phyloP scores from a whole-genome alignment of 441 rosid genomes.

The Corymbia calophylla region DNA sequence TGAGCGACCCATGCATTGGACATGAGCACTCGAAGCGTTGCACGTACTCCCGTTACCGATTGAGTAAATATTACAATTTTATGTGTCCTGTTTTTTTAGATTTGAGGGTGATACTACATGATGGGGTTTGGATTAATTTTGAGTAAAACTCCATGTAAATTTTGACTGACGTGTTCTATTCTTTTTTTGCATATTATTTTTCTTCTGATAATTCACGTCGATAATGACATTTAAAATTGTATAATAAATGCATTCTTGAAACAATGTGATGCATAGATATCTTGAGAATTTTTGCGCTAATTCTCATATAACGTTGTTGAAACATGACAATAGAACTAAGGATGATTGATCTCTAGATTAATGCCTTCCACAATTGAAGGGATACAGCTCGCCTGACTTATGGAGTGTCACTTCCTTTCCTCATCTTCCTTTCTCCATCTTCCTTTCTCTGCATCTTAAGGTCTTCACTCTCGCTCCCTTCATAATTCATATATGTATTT shows the following conservation, averaged over 20 bases:
- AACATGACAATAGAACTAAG: background rate
- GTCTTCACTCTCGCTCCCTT: background rate
- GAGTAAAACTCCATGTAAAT: background rate
- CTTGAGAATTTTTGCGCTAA: too few relatives aligned
- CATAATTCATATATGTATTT: too few relatives aligned
- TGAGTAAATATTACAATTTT: background rate
- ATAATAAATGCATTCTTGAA: accelerated
- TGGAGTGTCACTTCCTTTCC: background rate
- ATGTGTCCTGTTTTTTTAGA: accelerated
- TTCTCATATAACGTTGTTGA: too few relatives aligned
- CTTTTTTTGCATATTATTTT: background rate
- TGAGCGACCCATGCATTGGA: background rate
- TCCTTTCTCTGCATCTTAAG: background rate
- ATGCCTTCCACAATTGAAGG: accelerated
- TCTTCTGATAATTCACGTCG: background rate
- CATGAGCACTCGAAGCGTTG: background rate
- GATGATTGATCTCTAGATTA: background rate
- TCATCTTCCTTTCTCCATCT: background rate
- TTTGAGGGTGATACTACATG: background rate
- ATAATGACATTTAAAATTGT: background rate
- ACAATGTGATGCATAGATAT: background rate
- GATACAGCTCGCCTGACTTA: background rate
- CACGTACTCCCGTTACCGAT: background rate
- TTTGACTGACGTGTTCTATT: background rate
- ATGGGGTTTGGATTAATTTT: background rate